Base-by-base conservation (phyloP, 2,329 filamentous ascomycete genomes). In the Coniochaeta prunicola region DNA sequence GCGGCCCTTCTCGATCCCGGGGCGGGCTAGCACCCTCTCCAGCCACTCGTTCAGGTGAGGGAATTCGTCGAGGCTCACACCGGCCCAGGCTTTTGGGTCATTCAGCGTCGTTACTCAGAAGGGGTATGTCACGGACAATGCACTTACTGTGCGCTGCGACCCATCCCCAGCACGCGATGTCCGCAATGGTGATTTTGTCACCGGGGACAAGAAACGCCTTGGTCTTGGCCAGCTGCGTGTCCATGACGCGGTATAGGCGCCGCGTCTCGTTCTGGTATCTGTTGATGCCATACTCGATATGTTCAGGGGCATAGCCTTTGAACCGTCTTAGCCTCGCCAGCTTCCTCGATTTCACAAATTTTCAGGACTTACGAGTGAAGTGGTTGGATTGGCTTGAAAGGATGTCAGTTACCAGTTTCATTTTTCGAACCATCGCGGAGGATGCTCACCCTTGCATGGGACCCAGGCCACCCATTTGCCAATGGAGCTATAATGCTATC, bases 111-210 rank as follows among this genome's bases (percentile, higher is more conserved):
- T 28, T 13, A 15, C 45, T 17, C 7, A 30, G 10, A 26, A 13
- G 13, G 6, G 15, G 15, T 28, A 12, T 12, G 28, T 15, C 34
- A 38, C 8, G 13, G 33, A 36, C 30, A 10, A 13, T 13, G 19
- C 4, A 73, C 76, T 62, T 70, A 83, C 80, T 71, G 36, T 76
- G 71, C 15, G 71, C 57, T 4, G 85, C 78, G 4, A 93, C 80
- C 91, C 91, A 96, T 28, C 90, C 90, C 82, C 88, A 92, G 70
- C 84, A 84, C 45, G 90, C 79, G 61, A 96, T 89, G 70, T 96
- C 92, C 1, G 90, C 91, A 64, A 90, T 85, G 48, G 88, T 91
- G 61, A 81, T 77, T 62, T 83, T 83, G 70, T 90, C 83, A 36
- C 89, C 89, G 10, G 45, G 45, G 50, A 88, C 85, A 13, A 88